These are phyloP conservation scores for Skeletonema marinoi DNA, from an alignment of 108 stramenopile species.

Conservation along the genomic window DNA sequence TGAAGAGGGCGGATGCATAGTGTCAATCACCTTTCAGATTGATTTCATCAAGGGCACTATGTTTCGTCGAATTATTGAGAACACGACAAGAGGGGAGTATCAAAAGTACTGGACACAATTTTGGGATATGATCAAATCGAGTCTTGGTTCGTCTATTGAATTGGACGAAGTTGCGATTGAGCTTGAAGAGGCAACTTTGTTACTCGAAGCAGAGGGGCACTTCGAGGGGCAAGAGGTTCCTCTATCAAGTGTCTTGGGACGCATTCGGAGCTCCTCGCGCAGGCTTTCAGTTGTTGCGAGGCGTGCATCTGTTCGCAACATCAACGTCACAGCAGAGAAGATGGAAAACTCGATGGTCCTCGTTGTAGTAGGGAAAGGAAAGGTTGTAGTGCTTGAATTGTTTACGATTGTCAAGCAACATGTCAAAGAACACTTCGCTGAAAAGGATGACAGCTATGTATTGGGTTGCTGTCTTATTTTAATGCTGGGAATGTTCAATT, in stretches of 20 bases:
- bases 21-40: slow-evolving; percentile 63
- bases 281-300: slow-evolving; percentile 19
- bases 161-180: slow-evolving; percentile 17
- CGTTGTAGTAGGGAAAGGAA: neutral
- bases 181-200: slow-evolving; percentile 14
- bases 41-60: slow-evolving; percentile 68
- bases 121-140: slow-evolving; percentile 25
- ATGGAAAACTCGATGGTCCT: neutral
- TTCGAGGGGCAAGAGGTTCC: slow-evolving; percentile 13
- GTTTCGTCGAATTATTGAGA: slow-evolving; percentile 71
- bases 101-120: slow-evolving; percentile 56
- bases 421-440: neutral
- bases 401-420: neutral
- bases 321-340: neutral
- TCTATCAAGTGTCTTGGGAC: slow-evolving; percentile 12
- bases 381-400: neutral
- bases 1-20: slow-evolving; percentile 30
- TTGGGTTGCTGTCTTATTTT: neutral
- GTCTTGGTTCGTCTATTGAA: slow-evolving; percentile 8
- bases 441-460: neutral
- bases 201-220: slow-evolving; percentile 13
- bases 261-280: slow-evolving; percentile 18
- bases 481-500: neutral
- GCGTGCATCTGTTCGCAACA: neutral
- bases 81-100: slow-evolving; percentile 68